These are phyloP conservation scores for Berberis thunbergii DNA, from an alignment of 164 flowering plant species.

Conservation along the genomic window DNA sequence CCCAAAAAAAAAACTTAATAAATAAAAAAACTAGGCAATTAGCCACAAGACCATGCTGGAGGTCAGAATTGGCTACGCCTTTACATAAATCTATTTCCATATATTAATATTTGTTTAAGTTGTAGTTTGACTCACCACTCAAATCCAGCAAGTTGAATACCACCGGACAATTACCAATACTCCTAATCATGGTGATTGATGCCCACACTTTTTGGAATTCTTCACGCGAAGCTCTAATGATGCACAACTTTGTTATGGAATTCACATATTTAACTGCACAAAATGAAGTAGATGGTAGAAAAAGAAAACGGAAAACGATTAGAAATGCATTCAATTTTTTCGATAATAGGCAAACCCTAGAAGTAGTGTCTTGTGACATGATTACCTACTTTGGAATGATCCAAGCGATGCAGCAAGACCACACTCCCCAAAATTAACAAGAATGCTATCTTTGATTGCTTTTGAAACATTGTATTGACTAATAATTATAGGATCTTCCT, in stretches of 20 bases:
- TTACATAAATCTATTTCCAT: too few relatives aligned
- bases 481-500: constrained; percentile 56
- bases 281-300: not conserved
- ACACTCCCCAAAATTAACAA: constrained; percentile 77
- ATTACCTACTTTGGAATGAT: constrained; percentile 62
- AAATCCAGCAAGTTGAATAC: constrained; percentile 59
- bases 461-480: constrained; percentile 49
- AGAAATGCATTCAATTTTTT: not conserved
- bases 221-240: constrained; percentile 62
- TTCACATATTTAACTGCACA: constrained; percentile 83
- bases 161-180: constrained; percentile 66
- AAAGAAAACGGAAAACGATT: not conserved
- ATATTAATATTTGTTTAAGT: too few relatives aligned
- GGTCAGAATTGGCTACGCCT: too few relatives aligned
- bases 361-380: not conserved
- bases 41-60: too few relatives aligned
- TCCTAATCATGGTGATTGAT: constrained; percentile 74
- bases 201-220: constrained; percentile 76
- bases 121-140: constrained; percentile 52
- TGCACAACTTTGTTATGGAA: constrained; percentile 71
- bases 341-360: not conserved
- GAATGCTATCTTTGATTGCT: constrained; percentile 76
- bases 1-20: too few relatives aligned
- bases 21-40: too few relatives aligned
- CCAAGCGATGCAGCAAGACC: constrained; percentile 69